Evolutionary conservation across 257 asterid species (phyloP), one percentile per base, ranked within the genome.

Genomic region (Fraxinus excelsior): DNA sequence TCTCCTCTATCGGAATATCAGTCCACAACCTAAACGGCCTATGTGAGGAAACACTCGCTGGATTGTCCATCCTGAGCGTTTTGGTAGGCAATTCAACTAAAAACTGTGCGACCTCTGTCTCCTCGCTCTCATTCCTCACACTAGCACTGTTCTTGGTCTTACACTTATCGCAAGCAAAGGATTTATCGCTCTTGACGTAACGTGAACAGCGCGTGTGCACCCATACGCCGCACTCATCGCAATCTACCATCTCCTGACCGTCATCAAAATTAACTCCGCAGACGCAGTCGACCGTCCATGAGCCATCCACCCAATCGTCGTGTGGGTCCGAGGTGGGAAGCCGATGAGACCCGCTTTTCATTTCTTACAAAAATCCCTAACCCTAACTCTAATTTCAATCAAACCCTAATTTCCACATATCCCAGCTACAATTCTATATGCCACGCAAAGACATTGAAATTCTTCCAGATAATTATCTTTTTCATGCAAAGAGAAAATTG

Each of bases 201-300:
- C 97, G 89, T 37, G 93, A 89, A 65, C 99, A 95, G 67, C 97
- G 92, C 21, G 99, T 95, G 91, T 95, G 99, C 80, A 95, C 99
- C 99, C 99, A 95, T 58, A 95, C 99, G 16, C 98, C 96, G 79
- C 99, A 95, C 82, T 91, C 99, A 29, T 95, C 99, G 83, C 99
- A 94, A 81, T 95, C 85, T 16, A 95, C 99, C 99, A 95, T 95
- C 90, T 95, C 99, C 74, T 95, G 97, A 2, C 99, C 99, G 72
- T 95, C 99, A 74, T 95, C 99, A 74, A 84, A 91, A 85, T 86
- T 95, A 64, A 94, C 98, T 26, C 99, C 99, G 79, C 99, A 95
- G 9, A 90, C 85, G 77, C 99, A 92, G 86, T 95, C 99, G 82
- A 95, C 99, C 76, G 99, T 95, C 99, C 99, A 95, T 23, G 99